A percentile compares a stretch with the other conserved stretches of the same genome.
Conservation (phyloP, 805 yeast species). For the Metschnikowia chrysomelidarum region DNA sequence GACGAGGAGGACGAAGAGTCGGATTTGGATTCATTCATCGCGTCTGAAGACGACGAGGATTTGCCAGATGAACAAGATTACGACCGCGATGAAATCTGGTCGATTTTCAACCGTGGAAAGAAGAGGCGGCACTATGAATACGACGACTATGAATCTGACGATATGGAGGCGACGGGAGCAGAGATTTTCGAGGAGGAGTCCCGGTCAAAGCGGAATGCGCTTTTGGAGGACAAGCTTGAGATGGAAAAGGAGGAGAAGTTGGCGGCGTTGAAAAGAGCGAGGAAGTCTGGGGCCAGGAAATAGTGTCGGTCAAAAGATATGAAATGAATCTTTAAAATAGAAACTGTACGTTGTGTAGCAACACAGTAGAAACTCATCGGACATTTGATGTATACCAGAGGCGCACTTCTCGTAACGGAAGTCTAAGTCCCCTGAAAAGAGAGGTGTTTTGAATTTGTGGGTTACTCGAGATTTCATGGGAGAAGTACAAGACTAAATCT, state of each 20-base stretch:
- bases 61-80: slow-evolving; percentile 46
- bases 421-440: too few species aligned
- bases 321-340: too few species aligned
- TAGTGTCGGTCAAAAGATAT: too few species aligned
- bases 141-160: slow-evolving; percentile 51
- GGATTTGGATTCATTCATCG: slow-evolving; percentile 56
- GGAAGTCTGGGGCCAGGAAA: slow-evolving; percentile 10
- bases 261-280: slow-evolving; percentile 41
- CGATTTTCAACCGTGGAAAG: slow-evolving; percentile 68
- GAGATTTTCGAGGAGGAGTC: slow-evolving; percentile 85
- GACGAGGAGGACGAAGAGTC: slow-evolving; percentile 42
- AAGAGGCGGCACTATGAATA: slow-evolving; percentile 48
- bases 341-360: too few species aligned
- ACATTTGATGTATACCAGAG: too few species aligned
- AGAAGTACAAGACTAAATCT: too few species aligned
- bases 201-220: slow-evolving; percentile 63
- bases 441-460: too few species aligned
- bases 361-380: too few species aligned
- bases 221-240: slow-evolving; percentile 73
- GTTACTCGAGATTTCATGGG: too few species aligned
- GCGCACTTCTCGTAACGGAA: too few species aligned
- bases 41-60: slow-evolving; percentile 31
- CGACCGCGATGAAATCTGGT: slow-evolving; percentile 88
- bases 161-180: slow-evolving; percentile 94
- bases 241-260: slow-evolving; percentile 52